phyloP scores from a whole-genome alignment of 345 rosid species.

The Arabis hirsuta region DNA sequence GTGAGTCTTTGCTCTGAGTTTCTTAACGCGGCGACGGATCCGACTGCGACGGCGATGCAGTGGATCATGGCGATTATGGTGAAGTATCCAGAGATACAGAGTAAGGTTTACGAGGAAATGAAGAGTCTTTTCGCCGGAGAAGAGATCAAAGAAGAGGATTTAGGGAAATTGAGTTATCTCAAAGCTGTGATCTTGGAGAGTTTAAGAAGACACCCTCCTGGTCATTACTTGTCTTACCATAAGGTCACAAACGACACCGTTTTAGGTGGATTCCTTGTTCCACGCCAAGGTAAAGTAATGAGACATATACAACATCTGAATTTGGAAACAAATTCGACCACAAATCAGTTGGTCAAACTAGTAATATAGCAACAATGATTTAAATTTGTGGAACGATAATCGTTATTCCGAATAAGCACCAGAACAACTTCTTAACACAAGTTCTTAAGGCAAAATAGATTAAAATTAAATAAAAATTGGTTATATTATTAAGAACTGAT shows the following conservation, averaged over 20 bases:
- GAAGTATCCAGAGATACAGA: slow-evolving; percentile 44
- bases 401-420: too few species aligned
- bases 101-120: slow-evolving; percentile 39
- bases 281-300: slow-evolving; percentile 31
- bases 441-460: too few species aligned
- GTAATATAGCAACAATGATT: too few species aligned
- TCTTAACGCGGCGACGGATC: slow-evolving; percentile 46
- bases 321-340: too few species aligned
- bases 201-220: slow-evolving; percentile 48
- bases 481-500: too few species aligned
- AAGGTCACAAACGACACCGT: slow-evolving; percentile 43
- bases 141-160: slow-evolving; percentile 43
- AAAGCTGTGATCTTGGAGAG: slow-evolving; percentile 47
- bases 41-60: slow-evolving; percentile 44
- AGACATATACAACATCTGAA: too few species aligned
- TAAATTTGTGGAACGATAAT: too few species aligned
- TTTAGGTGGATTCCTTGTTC: slow-evolving; percentile 43
- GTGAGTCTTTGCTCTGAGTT: slow-evolving; percentile 45
- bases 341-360: not conserved
- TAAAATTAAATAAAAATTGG: too few species aligned
- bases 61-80: slow-evolving; percentile 49
- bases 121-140: slow-evolving; percentile 25
- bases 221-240: slow-evolving; percentile 46
- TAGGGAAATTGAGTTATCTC: slow-evolving; percentile 39
- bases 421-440: too few species aligned